Conservation (phyloP, 257 asterid genomes). For the Cruciata laevipes region DNA sequence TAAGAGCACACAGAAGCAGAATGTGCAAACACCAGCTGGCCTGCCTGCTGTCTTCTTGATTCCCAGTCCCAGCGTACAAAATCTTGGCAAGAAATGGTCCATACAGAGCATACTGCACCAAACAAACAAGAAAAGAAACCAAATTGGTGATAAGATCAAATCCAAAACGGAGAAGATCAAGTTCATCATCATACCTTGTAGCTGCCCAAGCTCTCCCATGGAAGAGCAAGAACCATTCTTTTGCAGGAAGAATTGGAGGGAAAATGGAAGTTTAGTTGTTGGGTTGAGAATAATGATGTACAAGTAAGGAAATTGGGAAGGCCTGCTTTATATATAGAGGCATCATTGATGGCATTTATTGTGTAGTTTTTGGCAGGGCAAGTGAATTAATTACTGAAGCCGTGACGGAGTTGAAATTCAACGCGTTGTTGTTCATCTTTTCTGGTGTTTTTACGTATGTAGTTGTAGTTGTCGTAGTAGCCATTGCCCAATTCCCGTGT, state of each 20-base stretch:
- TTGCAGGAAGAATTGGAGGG: background rate
- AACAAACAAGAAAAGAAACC: background rate
- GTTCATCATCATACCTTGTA: conserved; percentile 47
- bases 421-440: conserved; percentile 12
- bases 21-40: conserved; percentile 55
- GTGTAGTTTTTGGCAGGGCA: background rate
- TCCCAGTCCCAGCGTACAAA: conserved; percentile 46
- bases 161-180: no score
- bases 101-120: conserved; percentile 45
- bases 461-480: background rate
- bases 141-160: background rate
- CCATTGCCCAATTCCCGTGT: conserved; percentile 3
- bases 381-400: background rate
- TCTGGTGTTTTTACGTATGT: background rate
- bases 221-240: conserved; percentile 54
- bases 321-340: background rate
- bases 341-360: conserved; percentile 7
- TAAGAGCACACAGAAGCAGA: conserved; percentile 42
- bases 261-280: background rate
- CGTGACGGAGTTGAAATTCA: conserved; percentile 6
- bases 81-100: conserved; percentile 56
- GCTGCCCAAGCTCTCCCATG: conserved; percentile 65
- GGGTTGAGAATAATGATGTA: no score
- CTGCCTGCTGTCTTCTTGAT: conserved; percentile 27
- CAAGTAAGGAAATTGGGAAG: background rate